Evolutionary conservation across 371 early-diverging fungal genomes (phyloP), one percentile per base, ranked within the genome.

Genomic region (Rhizopus sp.): DNA sequence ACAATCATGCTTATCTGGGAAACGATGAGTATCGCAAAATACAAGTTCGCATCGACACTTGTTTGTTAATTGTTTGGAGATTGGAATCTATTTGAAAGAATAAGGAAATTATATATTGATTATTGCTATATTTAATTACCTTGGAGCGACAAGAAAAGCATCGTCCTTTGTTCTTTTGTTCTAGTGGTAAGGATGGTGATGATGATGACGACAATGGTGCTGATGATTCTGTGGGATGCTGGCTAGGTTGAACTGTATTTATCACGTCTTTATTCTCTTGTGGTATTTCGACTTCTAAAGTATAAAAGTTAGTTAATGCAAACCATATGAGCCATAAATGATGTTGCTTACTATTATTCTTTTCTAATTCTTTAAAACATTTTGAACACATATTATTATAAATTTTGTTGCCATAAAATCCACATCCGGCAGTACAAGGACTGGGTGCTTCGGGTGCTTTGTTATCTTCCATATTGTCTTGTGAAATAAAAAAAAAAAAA

Each of bases 341-440:
- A 4, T 46, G 4, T 7, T 23, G 23, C 29, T 46, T 46, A 46
- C 46, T 17, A 29, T 46, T 29, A 46, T 46, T 77, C 10, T 38
- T 46, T 41, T 69, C 66, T 53, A 46, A 38, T 55, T 65, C 70
- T 69, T 85, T 86, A 75, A 83, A 91, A 72, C 93, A 92, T 63
- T 90, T 89, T 6, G 90, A 90, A 70, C 93, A 92, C 86, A 91
- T 85, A 64, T 88, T 79, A 62, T 89, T 86, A 63, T 84, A 86
- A 53, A 87, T 79, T 53, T 71, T 71, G 56, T 63, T 79, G 32
- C 75, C 86, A 59, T 84, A 88, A 60, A 88, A 86, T 10, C 87
- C 86, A 56, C 88, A 88, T 57, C 84, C 84, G 54, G 82, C 84
- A 52, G 81, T 77, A 67, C 88, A 88, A 54, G 80, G 77, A 63